phyloP scores from a whole-genome alignment of 768 basidiomycete species.

The Leccinum aurantiacum region DNA sequence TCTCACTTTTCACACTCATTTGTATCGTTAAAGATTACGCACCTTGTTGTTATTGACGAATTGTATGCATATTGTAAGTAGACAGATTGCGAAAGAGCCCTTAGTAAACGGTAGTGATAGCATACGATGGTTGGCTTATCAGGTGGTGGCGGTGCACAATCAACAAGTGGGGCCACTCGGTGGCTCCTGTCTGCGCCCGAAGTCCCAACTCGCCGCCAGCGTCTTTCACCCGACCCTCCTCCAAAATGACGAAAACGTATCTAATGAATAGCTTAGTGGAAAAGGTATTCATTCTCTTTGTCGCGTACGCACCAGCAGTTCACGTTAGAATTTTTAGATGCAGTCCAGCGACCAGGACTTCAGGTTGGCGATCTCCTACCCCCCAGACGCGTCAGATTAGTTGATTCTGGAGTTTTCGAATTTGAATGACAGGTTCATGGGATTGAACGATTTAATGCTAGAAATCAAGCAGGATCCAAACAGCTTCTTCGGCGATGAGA shows the following conservation, averaged over 20 bases:
- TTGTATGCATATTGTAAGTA: not conserved
- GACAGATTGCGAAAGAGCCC: too few relatives aligned
- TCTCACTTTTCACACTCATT: not conserved
- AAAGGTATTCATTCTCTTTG: conserved; percentile 48
- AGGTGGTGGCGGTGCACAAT: conserved; percentile 16
- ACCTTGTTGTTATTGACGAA: conserved; percentile 2
- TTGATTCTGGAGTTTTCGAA: conserved; percentile 18
- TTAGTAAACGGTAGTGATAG: too few relatives aligned
- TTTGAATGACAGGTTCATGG: conserved; percentile 77
- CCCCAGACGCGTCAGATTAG: conserved; percentile 16
- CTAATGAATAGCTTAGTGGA: conserved; percentile 83
- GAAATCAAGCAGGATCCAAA: conserved; percentile 80
- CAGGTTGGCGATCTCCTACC: conserved; percentile 46
- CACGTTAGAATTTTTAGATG: conserved; percentile 54
- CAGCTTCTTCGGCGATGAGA: conserved; percentile 81
- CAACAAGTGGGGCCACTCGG: not conserved
- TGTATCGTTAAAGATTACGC: conserved; percentile 1
- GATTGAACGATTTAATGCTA: conserved; percentile 88
- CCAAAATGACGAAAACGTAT: conserved; percentile 80
- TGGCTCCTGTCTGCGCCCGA: conserved; percentile 25
- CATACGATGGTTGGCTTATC: not conserved
- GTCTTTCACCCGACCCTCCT: not conserved
- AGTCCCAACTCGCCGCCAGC: not conserved
- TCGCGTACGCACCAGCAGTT: not conserved
- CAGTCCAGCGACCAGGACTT: conserved; percentile 90